Evolutionary conservation across 331 rosid species (phyloP), one percentile per base, ranked within the genome.

Genomic region (Phaseolus coccineus): DNA sequence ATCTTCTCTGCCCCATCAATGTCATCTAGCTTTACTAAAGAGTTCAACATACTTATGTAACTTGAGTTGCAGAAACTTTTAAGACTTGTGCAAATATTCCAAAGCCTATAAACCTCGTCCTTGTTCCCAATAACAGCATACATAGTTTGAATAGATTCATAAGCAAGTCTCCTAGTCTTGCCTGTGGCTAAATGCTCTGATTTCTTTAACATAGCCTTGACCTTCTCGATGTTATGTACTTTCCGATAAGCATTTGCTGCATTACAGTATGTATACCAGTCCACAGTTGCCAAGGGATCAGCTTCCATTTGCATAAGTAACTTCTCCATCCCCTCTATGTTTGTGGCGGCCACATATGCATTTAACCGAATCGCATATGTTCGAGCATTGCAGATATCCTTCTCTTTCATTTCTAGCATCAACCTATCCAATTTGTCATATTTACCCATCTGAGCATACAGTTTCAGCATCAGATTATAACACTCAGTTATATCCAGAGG

Each of bases 91-190:
- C 81, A 81, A 74, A 79, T 77, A 73, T 78, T 55, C 97, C 96
- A 93, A 58, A 93, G 79, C 39, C 91, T 85, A 83, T 84, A 88
- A 48, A 93, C 93, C 52, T 89, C 90, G 0, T 80, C 88, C 81
- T 81, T 89, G 14, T 79, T 85, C 55, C 91, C 94, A 8, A 81
- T 50, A 14, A 79, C 72, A 46, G 91, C 77, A 64, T 93, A 83
- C 40, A 75, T 76, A 48, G 86, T 79, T 52, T 80, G 89, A 77
- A 93, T 74, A 61, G 70, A 81, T 84, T 88, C 89, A 65, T 75
- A 91, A 19, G 94, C 90, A 77, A 40, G 12, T 82, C 47, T 81
- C 72, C 40, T 77, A 1, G 10, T 62, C 33, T 35, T 37, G 35
- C 56, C 80, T 15, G 48, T 53, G 71, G 71, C 39, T 5, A 57